Evolutionary conservation across 139 green algal species (phyloP), one percentile per base, ranked within the genome.

Genomic region (Diplosphaera chodatii): DNA sequence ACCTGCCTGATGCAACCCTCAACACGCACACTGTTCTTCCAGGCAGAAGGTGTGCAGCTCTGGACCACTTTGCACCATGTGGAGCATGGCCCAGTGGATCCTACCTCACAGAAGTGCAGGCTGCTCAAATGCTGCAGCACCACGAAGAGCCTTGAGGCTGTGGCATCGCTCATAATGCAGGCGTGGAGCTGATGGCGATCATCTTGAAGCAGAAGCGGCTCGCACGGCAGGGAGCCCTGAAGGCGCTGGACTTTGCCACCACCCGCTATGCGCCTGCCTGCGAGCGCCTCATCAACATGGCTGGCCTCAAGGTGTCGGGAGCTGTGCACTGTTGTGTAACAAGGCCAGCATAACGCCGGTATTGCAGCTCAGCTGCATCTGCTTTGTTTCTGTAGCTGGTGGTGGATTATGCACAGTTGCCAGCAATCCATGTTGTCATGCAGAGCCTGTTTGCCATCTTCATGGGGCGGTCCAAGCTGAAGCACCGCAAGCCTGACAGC

Each of bases 151-250:
- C n/a, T n/a, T n/a, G n/a, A n/a, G n/a, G n/a, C 37, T 48, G 37
- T 48, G 37, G 8, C 37, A 8, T 8, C 37, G 10, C 63, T 13
- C 27, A 0, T 23, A 1, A n/a, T 25, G 63, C 74, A 77, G 92
- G 91, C 18, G 66, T 97, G 22, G 92, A 99, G 86, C 88, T 99
- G 64, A 97, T 98, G 92, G 77, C 93, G 37, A 82, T 99, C 27
- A 90, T 98, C 64, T 78, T 98, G 18, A 90, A 89, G 65, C 77
- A 79, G 32, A 92, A 89, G 78, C 78, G 78, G n/a, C 62, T 78
- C n/a, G 86, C 79, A 8, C 81, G 89, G 22, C 78, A 81, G 23
- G 86, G 85, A 10, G 91, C 91, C 0, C 74, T 98, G 32, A 93
- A 94, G 75, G 80, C 80, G 30, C 78, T 98, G 22, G 93, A 98